Evolutionary conservation across 768 basidiomycete species (phyloP).

Genomic region (Porphyrellus cyaneotinctus): DNA sequence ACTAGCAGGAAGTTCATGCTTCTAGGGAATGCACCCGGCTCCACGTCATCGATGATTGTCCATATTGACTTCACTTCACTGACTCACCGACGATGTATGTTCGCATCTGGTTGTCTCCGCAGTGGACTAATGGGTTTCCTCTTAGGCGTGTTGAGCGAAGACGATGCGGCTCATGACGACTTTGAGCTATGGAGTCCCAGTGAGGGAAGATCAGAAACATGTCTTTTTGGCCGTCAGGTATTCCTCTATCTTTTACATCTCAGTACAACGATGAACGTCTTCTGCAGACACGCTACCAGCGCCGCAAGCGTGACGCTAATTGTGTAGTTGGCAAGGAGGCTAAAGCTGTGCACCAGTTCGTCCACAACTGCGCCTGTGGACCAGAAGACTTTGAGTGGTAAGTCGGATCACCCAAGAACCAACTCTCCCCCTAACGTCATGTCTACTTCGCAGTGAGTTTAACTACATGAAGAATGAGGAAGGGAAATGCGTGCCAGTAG

Average conservation of each 20-base stretch:
- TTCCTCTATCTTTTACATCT: slow-evolving; percentile 3
- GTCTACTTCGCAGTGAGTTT: slow-evolving; percentile 66
- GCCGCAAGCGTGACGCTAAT: slow-evolving; percentile 71
- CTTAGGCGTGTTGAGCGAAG: slow-evolving; percentile 61
- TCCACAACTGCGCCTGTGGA: slow-evolving; percentile 71
- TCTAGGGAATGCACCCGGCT: slow-evolving; percentile 56
- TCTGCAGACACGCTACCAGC: slow-evolving; percentile 81
- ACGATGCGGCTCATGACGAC: slow-evolving; percentile 81
- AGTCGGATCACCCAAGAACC: slow-evolving; percentile 20
- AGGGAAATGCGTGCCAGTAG: slow-evolving; percentile 74
- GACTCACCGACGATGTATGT: slow-evolving; percentile 72
- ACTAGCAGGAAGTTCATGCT: slow-evolving; percentile 90
- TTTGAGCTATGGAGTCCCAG: slow-evolving; percentile 98
- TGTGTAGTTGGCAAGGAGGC: slow-evolving; percentile 78
- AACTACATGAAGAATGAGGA: slow-evolving; percentile 70
- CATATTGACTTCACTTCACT: slow-evolving; percentile 88
- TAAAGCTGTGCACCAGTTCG: slow-evolving; percentile 49
- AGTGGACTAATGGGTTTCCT: slow-evolving; percentile 1
- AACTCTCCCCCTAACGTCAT: background rate
- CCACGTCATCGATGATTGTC: slow-evolving; percentile 48
- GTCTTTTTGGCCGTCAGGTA: slow-evolving; percentile 91
- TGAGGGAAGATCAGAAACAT: slow-evolving; percentile 79
- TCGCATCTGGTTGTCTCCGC: background rate
- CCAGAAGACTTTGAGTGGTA: slow-evolving; percentile 92
- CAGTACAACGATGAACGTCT: background rate